Evolutionary conservation across 768 basidiomycete species (phyloP).

Genomic region (Tulasnella calospora): DNA sequence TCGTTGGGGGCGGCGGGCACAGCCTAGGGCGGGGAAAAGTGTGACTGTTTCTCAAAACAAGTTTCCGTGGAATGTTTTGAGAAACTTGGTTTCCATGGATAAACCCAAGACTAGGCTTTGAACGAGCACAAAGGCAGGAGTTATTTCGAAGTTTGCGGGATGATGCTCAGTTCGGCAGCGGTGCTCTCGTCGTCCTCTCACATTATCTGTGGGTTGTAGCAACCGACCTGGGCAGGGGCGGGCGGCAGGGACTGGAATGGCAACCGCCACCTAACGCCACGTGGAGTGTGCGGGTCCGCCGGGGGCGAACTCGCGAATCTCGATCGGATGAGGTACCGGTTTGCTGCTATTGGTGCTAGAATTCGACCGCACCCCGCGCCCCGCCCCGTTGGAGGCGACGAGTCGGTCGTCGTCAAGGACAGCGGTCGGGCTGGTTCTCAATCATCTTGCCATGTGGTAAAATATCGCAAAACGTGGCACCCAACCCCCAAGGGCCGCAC

Average conservation of each 20-base stretch:
- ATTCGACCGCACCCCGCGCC: neutral
- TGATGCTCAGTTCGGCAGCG: neutral
- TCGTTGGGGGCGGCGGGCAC: neutral
- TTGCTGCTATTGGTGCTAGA: neutral
- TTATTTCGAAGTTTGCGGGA: conserved; percentile 1
- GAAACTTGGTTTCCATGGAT: neutral
- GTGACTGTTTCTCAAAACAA: neutral
- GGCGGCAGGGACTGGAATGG: neutral
- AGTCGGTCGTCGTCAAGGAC: neutral
- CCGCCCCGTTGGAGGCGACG: neutral
- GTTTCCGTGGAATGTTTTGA: no score
- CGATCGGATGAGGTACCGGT: conserved; percentile 4
- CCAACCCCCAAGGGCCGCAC: neutral
- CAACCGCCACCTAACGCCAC: neutral
- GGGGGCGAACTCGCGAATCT: neutral
- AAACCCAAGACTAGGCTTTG: neutral
- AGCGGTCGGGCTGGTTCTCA: neutral
- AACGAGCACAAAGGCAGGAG: conserved; percentile 3
- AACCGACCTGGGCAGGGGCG: conserved; percentile 1
- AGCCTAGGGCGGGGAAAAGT: neutral
- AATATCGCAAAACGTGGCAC: conserved; percentile 9
- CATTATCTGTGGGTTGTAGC: neutral
- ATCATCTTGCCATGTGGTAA: neutral
- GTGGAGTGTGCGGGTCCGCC: neutral
- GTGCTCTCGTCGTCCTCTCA: neutral